Conservation (phyloP, 2,329 filamentous ascomycete species). For the Metarhizium guizhouense region DNA sequence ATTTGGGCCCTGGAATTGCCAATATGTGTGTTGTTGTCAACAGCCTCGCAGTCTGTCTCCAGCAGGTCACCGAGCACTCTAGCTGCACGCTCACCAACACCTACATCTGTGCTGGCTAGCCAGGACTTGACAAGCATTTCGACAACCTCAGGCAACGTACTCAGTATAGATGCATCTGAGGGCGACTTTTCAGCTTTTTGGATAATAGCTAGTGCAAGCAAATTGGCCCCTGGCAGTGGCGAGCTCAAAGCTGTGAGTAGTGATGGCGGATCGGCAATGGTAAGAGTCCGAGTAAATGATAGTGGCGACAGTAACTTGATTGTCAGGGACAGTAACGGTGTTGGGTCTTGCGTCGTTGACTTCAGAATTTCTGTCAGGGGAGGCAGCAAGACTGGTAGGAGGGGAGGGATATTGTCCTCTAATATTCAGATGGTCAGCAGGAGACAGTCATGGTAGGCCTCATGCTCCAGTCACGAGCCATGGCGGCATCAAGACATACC, state of each 20-base stretch:
- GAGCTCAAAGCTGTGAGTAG: constrained; percentile 45
- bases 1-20: constrained; percentile 3
- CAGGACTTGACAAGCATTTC: constrained; percentile 40
- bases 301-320: constrained; percentile 48
- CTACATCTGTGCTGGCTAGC: constrained; percentile 43
- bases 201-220: constrained; percentile 48
- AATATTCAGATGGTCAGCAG: background rate
- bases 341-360: constrained; percentile 40
- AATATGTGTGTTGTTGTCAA: constrained; percentile 11
- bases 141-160: constrained; percentile 38
- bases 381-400: constrained; percentile 45
- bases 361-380: constrained; percentile 44
- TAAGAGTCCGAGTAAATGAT: constrained; percentile 40
- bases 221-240: constrained; percentile 44
- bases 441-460: background rate
- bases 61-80: constrained; percentile 44
- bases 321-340: constrained; percentile 41
- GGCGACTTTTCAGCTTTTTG: constrained; percentile 43
- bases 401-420: constrained; percentile 43
- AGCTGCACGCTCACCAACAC: constrained; percentile 45
- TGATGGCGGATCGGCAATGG: constrained; percentile 40
- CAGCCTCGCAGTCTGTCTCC: constrained; percentile 41
- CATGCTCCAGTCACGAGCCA: background rate
- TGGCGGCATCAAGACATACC: constrained; percentile 22
- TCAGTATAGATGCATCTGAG: constrained; percentile 40